A percentile compares a stretch with the other conserved stretches of the same genome.
These are phyloP conservation scores for Rhizophora apiculata DNA, from an alignment of 345 rosid genomes.

Conservation along the genomic window DNA sequence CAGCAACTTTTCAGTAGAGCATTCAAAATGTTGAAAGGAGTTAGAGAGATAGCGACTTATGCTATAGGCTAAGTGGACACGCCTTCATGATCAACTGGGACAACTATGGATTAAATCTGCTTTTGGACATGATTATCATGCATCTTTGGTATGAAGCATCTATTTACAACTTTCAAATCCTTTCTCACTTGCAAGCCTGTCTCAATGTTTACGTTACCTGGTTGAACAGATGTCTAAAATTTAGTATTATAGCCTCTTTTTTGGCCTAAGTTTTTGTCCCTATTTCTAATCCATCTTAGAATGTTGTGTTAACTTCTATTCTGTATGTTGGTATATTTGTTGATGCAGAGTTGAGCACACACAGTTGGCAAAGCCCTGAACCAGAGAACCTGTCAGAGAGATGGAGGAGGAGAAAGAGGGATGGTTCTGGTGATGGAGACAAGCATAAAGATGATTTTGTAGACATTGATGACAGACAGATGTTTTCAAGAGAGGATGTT, in stretches of 20 bases:
- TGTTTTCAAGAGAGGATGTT: conserved; percentile 48
- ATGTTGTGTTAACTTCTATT: conserved; percentile 4
- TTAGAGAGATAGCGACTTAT: too few species aligned
- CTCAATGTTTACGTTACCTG: neutral
- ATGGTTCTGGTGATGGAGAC: conserved; percentile 53
- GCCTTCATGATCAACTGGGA: neutral
- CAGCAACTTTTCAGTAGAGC: too few species aligned
- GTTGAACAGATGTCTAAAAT: too few species aligned
- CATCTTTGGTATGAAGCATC: too few species aligned
- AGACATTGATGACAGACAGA: conserved; percentile 39
- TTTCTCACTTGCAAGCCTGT: neutral
- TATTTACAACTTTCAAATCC: neutral
- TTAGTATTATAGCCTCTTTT: neutral
- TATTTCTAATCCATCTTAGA: neutral
- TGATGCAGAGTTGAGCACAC: conserved; percentile 49
- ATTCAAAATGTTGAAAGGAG: too few species aligned
- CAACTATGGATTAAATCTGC: neutral
- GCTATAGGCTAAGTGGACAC: too few species aligned
- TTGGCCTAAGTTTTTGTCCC: neutral
- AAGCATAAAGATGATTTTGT: conserved; percentile 62
- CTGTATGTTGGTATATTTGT: conserved; percentile 19
- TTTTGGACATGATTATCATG: neutral
- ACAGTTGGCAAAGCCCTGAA: conserved; percentile 45
- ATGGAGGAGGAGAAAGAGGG: conserved; percentile 59
- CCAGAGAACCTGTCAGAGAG: conserved; percentile 54